phyloP scores from a whole-genome alignment of 306 rosid species.

The Vigna nakashimae region DNA sequence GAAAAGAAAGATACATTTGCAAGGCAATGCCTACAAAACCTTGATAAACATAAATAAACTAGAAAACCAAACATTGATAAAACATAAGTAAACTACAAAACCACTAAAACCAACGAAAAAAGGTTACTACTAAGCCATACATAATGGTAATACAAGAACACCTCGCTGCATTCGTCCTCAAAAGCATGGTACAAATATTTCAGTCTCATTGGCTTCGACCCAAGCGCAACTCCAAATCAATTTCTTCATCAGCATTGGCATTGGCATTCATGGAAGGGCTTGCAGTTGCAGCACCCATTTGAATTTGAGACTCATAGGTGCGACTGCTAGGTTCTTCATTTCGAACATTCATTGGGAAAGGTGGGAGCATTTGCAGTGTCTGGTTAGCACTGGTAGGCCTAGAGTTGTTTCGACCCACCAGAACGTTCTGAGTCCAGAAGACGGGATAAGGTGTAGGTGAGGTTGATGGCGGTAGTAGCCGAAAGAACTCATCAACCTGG shows the following conservation, averaged over 20 bases:
- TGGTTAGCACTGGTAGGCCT: background rate
- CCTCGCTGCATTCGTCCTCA: background rate
- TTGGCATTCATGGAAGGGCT: background rate
- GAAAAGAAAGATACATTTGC: background rate
- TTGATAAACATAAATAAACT: too few relatives aligned
- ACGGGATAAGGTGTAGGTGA: too few relatives aligned
- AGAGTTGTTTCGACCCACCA: background rate
- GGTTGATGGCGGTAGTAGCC: background rate
- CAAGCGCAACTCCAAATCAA: constrained; percentile 16
- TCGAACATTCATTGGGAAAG: background rate
- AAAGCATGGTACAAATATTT: background rate
- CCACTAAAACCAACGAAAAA: background rate
- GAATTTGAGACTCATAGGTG: background rate
- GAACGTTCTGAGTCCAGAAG: background rate
- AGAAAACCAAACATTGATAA: background rate
- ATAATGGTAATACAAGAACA: background rate
- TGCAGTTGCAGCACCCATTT: background rate
- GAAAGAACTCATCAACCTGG: background rate
- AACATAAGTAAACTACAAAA: background rate
- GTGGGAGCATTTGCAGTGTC: background rate
- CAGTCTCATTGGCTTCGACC: background rate
- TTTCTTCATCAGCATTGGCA: background rate
- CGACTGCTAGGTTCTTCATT: background rate
- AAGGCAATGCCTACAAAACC: background rate
- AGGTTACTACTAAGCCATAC: background rate